These are phyloP conservation scores for Carallia pectinifolia DNA, from an alignment of 345 rosid genomes.

Conservation along the genomic window DNA sequence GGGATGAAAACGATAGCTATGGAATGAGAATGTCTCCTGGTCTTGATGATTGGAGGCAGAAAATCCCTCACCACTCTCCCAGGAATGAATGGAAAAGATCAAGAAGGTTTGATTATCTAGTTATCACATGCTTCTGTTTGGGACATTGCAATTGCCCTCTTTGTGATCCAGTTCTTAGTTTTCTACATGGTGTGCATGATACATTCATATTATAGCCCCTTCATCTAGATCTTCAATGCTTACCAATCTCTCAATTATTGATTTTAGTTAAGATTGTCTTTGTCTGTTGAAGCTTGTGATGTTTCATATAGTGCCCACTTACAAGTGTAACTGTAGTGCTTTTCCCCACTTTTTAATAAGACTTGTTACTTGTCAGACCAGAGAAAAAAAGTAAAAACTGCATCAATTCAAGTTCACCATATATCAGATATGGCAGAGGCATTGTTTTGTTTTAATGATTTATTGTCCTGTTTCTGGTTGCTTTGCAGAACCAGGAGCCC, in stretches of 20 bases:
- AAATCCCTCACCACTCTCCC: slow-evolving; percentile 54
- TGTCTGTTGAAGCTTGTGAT: not conserved
- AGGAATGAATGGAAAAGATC: slow-evolving; percentile 51
- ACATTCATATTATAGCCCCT: not conserved
- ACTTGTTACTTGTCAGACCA: not conserved
- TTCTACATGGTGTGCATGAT: not conserved
- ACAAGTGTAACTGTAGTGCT: not conserved
- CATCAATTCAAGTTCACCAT: not conserved
- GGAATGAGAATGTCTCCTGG: slow-evolving; percentile 72
- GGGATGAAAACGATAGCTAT: slow-evolving; percentile 52
- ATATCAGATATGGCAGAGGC: not conserved
- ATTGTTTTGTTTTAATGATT: not conserved
- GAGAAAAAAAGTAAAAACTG: not conserved
- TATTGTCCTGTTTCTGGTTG: slow-evolving; percentile 4
- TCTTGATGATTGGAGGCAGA: slow-evolving; percentile 70
- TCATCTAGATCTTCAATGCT: not conserved
- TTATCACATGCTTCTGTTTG: not conserved
- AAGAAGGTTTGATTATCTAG: slow-evolving; percentile 41
- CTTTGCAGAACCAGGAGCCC: slow-evolving; percentile 44
- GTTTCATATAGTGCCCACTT: not conserved
- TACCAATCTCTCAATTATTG: not conserved
- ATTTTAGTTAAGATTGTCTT: not conserved
- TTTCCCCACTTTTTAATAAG: not conserved
- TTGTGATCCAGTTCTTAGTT: not conserved
- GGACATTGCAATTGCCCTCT: not conserved